These are phyloP conservation scores for Gastrolobium bilobum DNA, from an alignment of 306 rosid genomes.

Conservation along the genomic window DNA sequence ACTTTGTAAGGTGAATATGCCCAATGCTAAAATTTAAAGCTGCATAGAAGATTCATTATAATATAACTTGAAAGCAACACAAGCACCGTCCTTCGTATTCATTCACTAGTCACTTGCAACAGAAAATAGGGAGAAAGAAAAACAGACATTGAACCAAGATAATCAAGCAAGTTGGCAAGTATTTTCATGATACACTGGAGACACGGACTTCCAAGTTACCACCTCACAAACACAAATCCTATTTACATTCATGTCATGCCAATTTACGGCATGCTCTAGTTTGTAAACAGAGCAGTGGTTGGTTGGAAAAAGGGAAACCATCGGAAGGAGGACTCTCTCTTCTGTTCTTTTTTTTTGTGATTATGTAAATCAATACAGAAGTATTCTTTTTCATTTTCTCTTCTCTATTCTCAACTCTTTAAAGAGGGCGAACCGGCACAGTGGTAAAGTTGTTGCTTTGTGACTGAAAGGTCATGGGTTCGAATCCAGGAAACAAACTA, in stretches of 20 bases:
- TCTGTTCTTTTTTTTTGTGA: too few relatives aligned
- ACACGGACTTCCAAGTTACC: background rate
- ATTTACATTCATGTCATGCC: conserved; percentile 8
- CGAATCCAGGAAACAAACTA: too few relatives aligned
- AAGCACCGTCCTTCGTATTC: conserved; percentile 8
- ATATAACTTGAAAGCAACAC: background rate
- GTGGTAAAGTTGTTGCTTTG: too few relatives aligned
- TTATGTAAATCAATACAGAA: too few relatives aligned
- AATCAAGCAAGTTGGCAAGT: conserved; percentile 32
- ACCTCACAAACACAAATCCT: background rate
- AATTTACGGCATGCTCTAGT: conserved; percentile 4
- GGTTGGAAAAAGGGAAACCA: too few relatives aligned
- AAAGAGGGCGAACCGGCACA: too few relatives aligned
- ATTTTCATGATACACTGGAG: conserved; percentile 6
- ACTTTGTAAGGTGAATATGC: conserved; percentile 13
- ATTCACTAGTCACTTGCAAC: conserved; percentile 26
- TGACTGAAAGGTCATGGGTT: too few relatives aligned
- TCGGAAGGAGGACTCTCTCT: too few relatives aligned
- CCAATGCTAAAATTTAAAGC: conserved; percentile 41
- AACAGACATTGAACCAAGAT: conserved; percentile 12
- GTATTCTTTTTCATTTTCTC: too few relatives aligned
- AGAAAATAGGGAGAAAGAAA: background rate
- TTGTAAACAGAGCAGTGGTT: background rate
- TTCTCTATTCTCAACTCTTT: too few relatives aligned
- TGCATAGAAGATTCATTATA: background rate